Conservation (phyloP, 768 basidiomycete genomes). For the Naganishia vaughanmartiniae region DNA sequence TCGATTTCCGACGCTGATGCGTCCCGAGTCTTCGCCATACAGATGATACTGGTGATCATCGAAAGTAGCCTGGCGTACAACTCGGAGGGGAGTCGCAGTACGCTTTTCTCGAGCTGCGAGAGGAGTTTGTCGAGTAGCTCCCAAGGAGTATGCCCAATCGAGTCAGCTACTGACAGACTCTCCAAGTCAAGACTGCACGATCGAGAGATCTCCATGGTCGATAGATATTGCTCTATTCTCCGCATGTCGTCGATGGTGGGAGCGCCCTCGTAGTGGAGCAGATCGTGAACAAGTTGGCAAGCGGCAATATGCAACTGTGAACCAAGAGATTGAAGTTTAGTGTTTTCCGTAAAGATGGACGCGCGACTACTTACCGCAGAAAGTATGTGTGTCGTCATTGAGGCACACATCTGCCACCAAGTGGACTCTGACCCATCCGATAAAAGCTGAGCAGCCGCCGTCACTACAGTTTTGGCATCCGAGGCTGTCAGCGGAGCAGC, state of each 20-base stretch:
- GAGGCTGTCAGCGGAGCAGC: not conserved
- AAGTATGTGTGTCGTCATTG: not conserved
- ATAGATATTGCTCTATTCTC: not conserved
- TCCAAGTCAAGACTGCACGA: not conserved
- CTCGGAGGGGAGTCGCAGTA: not conserved
- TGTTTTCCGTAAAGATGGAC: too few relatives aligned
- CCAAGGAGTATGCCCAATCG: not conserved
- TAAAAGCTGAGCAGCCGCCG: not conserved
- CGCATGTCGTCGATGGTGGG: not conserved
- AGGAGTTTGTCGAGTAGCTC: not conserved
- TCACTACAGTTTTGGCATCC: not conserved
- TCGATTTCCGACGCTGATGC: not conserved
- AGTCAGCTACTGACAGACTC: not conserved
- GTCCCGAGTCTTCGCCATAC: not conserved
- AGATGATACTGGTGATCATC: slow-evolving; percentile 17
- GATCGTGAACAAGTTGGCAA: not conserved
- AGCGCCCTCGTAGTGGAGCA: not conserved
- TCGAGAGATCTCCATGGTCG: not conserved
- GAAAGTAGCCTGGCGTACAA: not conserved
- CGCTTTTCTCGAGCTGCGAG: not conserved
- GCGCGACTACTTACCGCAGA: not conserved
- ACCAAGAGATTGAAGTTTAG: not conserved
- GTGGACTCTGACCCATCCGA: not conserved
- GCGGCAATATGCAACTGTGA: not conserved
- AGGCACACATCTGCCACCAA: slow-evolving; percentile 11